These are phyloP conservation scores for Coix lacrymajobi DNA, from an alignment of 176 grass and related monocot genomes.

Conservation along the genomic window DNA sequence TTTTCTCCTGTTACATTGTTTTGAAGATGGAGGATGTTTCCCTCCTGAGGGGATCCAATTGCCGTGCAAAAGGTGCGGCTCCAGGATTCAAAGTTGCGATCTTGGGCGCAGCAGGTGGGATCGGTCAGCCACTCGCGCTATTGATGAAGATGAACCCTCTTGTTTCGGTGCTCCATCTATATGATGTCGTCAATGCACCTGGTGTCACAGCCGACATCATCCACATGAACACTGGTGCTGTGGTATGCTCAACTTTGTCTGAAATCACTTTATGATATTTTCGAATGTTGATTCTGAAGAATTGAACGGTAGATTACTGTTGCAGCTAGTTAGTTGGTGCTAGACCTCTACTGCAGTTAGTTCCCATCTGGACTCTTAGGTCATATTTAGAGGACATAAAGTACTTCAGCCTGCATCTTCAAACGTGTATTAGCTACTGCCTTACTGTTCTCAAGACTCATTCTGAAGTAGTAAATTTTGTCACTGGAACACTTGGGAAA, in stretches of 20 bases:
- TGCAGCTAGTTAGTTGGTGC: background rate
- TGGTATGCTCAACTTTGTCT: conserved; percentile 36
- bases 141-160: conserved; percentile 94
- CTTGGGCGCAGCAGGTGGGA: conserved; percentile 81
- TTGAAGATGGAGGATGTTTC: conserved; percentile 47
- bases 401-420: background rate
- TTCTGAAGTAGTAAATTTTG: background rate
- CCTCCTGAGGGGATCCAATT: conserved; percentile 37
- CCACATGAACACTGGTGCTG: conserved; percentile 89
- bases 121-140: conserved; percentile 74
- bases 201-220: conserved; percentile 89
- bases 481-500: background rate
- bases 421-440: background rate
- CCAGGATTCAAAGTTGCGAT: conserved; percentile 87
- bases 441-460: background rate
- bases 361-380: background rate
- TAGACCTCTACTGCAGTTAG: background rate
- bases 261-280: background rate
- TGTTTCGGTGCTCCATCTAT: conserved; percentile 78
- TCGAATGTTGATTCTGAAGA: background rate
- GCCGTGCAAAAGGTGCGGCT: conserved; percentile 70
- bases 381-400: background rate
- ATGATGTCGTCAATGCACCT: conserved; percentile 81
- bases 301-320: background rate
- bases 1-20: background rate